Evolutionary conservation across 495 filamentous ascomycete species (phyloP).

Genomic region (Xylaria curta): DNA sequence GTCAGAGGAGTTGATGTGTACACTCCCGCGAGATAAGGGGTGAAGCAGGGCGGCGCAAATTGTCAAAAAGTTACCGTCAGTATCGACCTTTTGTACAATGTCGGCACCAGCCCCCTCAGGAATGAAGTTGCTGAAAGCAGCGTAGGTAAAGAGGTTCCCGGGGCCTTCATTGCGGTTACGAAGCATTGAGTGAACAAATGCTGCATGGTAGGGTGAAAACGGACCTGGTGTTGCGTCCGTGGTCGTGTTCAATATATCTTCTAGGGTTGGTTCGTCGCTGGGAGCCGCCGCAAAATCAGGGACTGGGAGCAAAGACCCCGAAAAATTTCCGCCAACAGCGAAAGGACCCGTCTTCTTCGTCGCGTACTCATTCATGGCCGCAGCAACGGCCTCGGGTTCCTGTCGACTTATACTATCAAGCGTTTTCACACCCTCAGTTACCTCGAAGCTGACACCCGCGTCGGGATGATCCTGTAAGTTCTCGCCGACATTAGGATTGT

Average conservation of each 20-base stretch:
- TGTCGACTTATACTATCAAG: background rate
- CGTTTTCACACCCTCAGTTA: background rate
- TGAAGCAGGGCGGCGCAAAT: background rate
- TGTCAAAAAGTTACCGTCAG: background rate
- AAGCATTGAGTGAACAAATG: background rate
- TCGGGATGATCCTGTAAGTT: constrained; percentile 64
- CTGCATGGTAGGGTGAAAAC: background rate
- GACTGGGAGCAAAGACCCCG: background rate
- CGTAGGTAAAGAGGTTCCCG: background rate
- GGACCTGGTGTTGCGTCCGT: background rate
- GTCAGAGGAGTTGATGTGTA: background rate
- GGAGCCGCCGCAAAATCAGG: background rate
- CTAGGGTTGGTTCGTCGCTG: background rate
- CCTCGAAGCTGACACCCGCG: constrained; percentile 38
- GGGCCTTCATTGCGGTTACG: background rate
- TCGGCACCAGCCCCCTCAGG: background rate
- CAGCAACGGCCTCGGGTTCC: background rate
- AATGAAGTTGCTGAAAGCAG: background rate
- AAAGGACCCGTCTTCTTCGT: background rate
- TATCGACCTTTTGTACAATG: background rate
- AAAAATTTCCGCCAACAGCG: background rate
- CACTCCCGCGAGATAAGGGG: background rate
- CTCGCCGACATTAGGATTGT: constrained; percentile 58
- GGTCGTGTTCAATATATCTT: background rate
- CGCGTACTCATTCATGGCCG: background rate